A percentile compares a stretch with the other conserved stretches of the same genome.
Evolutionary conservation across 257 asterid species (phyloP).

Genomic region (Solanum virginianum): DNA sequence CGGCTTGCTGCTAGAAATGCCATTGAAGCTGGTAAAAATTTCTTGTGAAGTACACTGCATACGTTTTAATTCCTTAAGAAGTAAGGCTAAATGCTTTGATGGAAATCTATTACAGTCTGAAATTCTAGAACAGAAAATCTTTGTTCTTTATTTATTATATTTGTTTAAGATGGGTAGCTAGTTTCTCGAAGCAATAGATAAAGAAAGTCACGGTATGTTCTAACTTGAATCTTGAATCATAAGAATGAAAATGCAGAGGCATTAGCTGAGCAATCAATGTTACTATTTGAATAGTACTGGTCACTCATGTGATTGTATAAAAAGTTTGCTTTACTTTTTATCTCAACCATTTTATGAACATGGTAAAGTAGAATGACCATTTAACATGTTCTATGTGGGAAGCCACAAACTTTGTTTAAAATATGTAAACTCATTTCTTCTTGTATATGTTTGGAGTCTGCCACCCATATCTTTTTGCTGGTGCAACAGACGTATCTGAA

Average conservation of each 20-base stretch:
- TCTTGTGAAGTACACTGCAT: no score
- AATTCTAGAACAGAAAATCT: not conserved
- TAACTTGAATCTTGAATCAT: not conserved
- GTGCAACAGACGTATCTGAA: not conserved
- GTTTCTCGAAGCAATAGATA: no score
- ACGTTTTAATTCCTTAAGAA: no score
- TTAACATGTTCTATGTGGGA: not conserved
- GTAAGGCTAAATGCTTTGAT: no score
- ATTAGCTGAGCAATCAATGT: not conserved
- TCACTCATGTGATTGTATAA: not conserved
- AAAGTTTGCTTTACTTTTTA: not conserved
- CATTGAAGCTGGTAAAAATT: not conserved
- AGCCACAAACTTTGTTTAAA: not conserved
- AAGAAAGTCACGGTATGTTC: not conserved
- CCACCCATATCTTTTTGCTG: not conserved
- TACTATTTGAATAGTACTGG: not conserved
- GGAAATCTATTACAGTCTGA: not conserved
- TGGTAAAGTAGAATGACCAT: not conserved
- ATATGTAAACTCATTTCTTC: not conserved
- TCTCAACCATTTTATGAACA: not conserved
- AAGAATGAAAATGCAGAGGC: not conserved
- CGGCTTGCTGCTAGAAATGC: not conserved
- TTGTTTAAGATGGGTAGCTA: not conserved
- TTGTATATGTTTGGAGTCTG: not conserved
- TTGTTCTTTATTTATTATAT: not conserved